Conservation (phyloP, 768 basidiomycete species). For the Auricularia auricula-judae region DNA sequence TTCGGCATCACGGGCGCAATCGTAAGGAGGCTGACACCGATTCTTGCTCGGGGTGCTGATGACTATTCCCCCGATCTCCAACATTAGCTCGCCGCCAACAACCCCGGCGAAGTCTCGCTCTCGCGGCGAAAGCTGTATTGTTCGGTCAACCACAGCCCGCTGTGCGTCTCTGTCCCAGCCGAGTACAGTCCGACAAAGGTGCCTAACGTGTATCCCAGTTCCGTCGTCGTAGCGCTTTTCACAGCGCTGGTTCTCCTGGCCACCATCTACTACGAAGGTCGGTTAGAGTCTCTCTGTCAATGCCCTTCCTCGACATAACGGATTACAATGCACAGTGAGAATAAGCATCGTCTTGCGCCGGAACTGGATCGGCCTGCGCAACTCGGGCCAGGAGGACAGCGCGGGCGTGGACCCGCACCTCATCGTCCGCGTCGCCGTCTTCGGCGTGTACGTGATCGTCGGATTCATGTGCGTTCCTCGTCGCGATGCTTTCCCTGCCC, state of each 20-base stretch:
- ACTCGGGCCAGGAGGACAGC: not conserved
- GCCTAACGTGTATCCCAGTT: not conserved
- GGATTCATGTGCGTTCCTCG: not conserved
- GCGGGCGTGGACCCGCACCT: not conserved
- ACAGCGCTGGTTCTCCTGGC: not conserved
- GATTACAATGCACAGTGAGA: too few species aligned
- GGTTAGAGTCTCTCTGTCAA: too few species aligned
- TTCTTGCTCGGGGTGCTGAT: too few species aligned
- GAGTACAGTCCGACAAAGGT: too few species aligned
- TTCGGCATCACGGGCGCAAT: not conserved
- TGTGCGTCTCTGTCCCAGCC: not conserved
- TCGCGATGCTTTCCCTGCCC: not conserved
- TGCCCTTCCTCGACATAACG: too few species aligned
- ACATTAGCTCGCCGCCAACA: not conserved
- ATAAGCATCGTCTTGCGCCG: not conserved
- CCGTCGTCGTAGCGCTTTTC: not conserved
- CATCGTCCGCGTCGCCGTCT: not conserved
- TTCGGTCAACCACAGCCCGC: not conserved
- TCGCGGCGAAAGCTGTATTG: not conserved
- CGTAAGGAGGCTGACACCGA: not conserved
- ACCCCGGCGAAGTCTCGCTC: not conserved
- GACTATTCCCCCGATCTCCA: not conserved
- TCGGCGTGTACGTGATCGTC: not conserved
- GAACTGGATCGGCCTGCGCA: not conserved
- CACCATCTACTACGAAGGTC: not conserved